These are phyloP conservation scores for Chrysoporthe deuterocubensis DNA, from an alignment of 2,329 filamentous ascomycete species.

Conservation along the genomic window DNA sequence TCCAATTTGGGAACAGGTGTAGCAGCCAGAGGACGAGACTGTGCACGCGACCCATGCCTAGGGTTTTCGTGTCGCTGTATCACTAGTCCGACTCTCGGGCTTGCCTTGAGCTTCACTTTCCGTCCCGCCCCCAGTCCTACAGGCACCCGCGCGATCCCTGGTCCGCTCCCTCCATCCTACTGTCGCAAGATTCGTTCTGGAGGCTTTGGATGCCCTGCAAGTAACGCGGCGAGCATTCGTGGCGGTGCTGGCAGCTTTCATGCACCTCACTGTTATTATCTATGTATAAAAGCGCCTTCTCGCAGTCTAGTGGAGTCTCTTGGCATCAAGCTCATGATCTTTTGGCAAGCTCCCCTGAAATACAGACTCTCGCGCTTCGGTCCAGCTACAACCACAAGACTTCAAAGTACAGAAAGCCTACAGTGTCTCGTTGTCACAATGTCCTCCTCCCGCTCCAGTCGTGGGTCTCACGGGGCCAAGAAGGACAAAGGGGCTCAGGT, in stretches of 20 bases:
- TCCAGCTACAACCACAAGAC: neutral
- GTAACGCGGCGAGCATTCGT: neutral
- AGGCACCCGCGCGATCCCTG: neutral
- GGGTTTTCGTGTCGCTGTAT: neutral
- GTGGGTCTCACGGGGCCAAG: slow-evolving; percentile 18
- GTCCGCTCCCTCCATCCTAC: neutral
- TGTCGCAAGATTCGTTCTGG: neutral
- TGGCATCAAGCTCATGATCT: neutral
- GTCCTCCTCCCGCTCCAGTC: slow-evolving; percentile 27
- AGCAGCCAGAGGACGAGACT: neutral
- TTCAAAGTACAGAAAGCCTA: neutral
- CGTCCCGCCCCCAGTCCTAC: neutral
- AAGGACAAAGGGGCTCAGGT: slow-evolving; percentile 27
- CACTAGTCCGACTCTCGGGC: neutral
- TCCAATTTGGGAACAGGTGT: neutral
- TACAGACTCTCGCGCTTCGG: neutral
- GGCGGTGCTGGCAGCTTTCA: neutral
- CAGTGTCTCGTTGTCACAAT: neutral
- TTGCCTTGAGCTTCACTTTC: neutral
- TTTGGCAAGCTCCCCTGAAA: neutral
- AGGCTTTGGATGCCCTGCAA: neutral
- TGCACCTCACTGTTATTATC: neutral
- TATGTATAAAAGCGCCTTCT: neutral
- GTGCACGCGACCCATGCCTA: neutral
- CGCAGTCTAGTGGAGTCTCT: neutral